Conservation (phyloP, 257 asterid genomes). For the Oldenlandia corymbosa region DNA sequence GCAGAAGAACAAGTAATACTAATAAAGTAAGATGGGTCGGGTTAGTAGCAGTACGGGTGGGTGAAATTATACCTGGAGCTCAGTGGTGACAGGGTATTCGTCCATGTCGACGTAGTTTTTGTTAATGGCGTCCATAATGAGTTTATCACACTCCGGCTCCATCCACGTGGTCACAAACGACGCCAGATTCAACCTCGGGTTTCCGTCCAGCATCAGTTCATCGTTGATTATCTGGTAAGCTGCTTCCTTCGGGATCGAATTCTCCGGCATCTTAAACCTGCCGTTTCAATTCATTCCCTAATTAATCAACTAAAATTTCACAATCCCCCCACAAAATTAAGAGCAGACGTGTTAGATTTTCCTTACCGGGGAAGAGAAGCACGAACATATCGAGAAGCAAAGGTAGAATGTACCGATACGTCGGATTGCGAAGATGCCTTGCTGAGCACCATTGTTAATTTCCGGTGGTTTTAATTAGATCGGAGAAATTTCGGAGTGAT, state of each 20-base stretch:
- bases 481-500: not conserved
- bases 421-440: constrained; percentile 51
- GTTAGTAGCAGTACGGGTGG: too few species aligned
- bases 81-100: constrained; percentile 93
- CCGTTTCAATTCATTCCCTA: too few species aligned
- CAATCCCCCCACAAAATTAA: too few species aligned
- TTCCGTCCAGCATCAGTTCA: constrained; percentile 95
- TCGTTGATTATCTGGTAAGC: constrained; percentile 90
- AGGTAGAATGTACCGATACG: constrained; percentile 62
- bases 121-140: constrained; percentile 67
- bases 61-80: constrained; percentile 87
- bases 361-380: constrained; percentile 68
- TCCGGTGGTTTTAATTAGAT: too few species aligned
- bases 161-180: constrained; percentile 95
- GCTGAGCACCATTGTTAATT: constrained; percentile 59
- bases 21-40: too few species aligned
- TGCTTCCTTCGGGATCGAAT: constrained; percentile 90
- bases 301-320: too few species aligned
- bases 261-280: constrained; percentile 74
- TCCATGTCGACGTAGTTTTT: constrained; percentile 95
- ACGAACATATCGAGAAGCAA: constrained; percentile 81
- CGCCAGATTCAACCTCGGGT: constrained; percentile 82
- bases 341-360: too few species aligned
- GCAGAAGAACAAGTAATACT: too few species aligned
- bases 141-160: constrained; percentile 95